Conservation (phyloP, 257 asterid species). For the Primulina tabacum region DNA sequence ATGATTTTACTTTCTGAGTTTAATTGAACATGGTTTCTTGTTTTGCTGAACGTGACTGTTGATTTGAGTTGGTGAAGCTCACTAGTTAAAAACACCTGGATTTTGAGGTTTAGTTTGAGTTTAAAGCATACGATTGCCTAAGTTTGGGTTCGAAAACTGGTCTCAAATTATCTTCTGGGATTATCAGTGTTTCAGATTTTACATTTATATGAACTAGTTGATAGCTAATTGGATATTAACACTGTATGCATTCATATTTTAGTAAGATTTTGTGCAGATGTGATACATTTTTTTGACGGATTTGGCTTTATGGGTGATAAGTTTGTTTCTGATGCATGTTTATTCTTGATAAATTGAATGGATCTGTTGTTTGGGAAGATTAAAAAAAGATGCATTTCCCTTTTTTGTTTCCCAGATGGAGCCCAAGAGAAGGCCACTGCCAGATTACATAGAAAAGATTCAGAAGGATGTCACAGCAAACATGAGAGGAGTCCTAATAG, state of each 20-base stretch:
- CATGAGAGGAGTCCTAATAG: conserved; percentile 48
- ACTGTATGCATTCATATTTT: neutral
- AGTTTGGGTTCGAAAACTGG: neutral
- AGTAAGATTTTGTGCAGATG: neutral
- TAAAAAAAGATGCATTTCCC: neutral
- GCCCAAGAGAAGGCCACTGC: conserved; percentile 44
- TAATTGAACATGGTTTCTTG: neutral
- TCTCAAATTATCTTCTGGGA: neutral
- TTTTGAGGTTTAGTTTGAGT: neutral
- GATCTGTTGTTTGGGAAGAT: neutral
- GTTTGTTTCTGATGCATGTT: neutral
- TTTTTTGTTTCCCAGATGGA: conserved; percentile 29
- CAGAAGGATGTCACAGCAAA: conserved; percentile 58
- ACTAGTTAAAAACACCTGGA: neutral
- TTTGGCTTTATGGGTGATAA: neutral
- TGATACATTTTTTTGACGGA: too few species aligned
- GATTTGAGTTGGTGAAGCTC: neutral
- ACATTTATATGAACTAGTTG: too few species aligned
- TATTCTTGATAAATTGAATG: conserved; percentile 6
- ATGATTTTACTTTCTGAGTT: neutral
- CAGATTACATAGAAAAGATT: conserved; percentile 54
- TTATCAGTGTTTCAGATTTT: neutral
- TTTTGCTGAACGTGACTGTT: neutral
- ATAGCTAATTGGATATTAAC: neutral
- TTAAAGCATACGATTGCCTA: neutral